Percentiles rank a stretch among this genome's conserved stretches.
Evolutionary conservation across 371 early-diverging fungal genomes (phyloP).

Genomic region (Mortierella sp.): DNA sequence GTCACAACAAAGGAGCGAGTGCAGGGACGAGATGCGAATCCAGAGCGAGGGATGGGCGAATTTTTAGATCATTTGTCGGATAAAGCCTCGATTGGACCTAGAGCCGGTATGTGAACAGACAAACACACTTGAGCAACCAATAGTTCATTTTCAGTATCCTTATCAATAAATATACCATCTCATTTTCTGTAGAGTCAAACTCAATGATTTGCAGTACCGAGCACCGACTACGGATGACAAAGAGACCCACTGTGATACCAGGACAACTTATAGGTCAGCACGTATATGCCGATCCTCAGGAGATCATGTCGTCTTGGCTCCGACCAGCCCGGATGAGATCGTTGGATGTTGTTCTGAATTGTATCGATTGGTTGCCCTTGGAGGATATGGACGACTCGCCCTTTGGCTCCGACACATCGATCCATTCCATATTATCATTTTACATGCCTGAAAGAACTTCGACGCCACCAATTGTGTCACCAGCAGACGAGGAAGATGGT

Average conservation of each 20-base stretch:
- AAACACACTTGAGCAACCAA: not conserved
- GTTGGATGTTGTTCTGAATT: not conserved
- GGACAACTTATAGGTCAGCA: not conserved
- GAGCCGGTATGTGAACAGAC: constrained; percentile 7
- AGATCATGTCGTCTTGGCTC: not conserved
- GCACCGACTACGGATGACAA: not conserved
- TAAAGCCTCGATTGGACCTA: not conserved
- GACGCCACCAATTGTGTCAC: too few relatives aligned
- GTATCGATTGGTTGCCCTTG: not conserved
- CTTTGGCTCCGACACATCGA: not conserved
- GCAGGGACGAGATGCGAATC: not conserved
- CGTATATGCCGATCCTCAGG: not conserved
- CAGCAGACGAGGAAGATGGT: too few relatives aligned
- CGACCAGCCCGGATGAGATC: not conserved
- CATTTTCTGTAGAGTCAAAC: not conserved
- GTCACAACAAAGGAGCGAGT: not conserved
- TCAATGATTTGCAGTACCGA: too few relatives aligned
- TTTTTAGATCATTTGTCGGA: not conserved
- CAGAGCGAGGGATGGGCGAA: not conserved
- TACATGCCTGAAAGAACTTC: too few relatives aligned
- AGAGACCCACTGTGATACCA: not conserved
- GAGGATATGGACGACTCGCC: not conserved
- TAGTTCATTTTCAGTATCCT: too few relatives aligned
- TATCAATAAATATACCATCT: not conserved
- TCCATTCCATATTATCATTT: not conserved